Conservation (phyloP, 441 rosid species). For the Metrosideros polymorpha region DNA sequence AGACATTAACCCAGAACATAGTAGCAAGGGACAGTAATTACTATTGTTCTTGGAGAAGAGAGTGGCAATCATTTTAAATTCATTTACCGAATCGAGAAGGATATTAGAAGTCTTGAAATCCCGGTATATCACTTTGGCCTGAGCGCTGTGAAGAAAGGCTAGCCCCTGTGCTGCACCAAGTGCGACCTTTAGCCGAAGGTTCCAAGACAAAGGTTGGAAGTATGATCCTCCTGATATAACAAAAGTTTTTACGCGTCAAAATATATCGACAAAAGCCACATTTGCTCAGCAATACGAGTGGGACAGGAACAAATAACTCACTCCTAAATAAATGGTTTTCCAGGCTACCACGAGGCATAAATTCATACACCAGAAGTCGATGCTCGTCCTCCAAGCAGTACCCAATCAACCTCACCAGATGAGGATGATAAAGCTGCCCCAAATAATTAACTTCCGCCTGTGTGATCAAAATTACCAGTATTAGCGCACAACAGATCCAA, state of each 20-base stretch:
- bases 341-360: slow-evolving; percentile 92
- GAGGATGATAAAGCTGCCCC: slow-evolving; percentile 68
- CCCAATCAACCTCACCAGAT: slow-evolving; percentile 81
- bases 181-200: slow-evolving; percentile 72
- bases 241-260: background rate
- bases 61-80: background rate
- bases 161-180: slow-evolving; percentile 88
- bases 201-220: slow-evolving; percentile 91
- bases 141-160: slow-evolving; percentile 75
- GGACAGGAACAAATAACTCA: slow-evolving; percentile 21
- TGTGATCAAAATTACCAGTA: background rate
- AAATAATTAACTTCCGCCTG: slow-evolving; percentile 87
- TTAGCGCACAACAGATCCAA: background rate
- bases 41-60: background rate
- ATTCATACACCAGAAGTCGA: slow-evolving; percentile 77
- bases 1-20: background rate
- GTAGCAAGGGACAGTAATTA: background rate
- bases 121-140: slow-evolving; percentile 70
- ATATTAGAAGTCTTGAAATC: slow-evolving; percentile 83
- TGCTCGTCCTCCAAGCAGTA: slow-evolving; percentile 91
- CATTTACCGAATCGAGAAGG: slow-evolving; percentile 66
- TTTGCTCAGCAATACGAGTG: background rate
- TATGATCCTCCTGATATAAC: slow-evolving; percentile 63
- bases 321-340: slow-evolving; percentile 88
- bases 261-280: background rate